Evolutionary conservation across 2,329 filamentous ascomycete species (phyloP).

Genomic region (Monilinia laxa): DNA sequence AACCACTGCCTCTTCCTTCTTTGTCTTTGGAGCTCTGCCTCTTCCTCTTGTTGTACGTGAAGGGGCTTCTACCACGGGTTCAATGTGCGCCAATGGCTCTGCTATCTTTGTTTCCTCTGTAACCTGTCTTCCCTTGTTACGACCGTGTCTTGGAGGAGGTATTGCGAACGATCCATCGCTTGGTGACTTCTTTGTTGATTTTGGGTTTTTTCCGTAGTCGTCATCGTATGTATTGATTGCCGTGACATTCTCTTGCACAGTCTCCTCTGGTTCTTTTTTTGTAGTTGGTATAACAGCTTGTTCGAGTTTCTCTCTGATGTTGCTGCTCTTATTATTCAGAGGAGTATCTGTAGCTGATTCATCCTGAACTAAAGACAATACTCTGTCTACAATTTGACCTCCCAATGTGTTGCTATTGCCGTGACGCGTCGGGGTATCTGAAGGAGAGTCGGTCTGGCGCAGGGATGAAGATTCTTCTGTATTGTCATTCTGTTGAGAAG

Average conservation of each 20-base stretch:
- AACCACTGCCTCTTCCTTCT: neutral
- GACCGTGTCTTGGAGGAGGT: neutral
- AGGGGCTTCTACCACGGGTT: neutral
- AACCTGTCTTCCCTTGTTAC: neutral
- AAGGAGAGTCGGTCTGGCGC: neutral
- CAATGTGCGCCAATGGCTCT: constrained; percentile 11
- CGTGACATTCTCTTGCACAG: constrained; percentile 7
- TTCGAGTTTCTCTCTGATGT: neutral
- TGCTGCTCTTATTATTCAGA: neutral
- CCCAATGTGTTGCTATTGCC: neutral
- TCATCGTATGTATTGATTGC: neutral
- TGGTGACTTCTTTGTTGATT: neutral
- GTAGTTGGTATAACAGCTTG: neutral
- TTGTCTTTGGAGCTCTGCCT: neutral
- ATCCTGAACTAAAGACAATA: neutral
- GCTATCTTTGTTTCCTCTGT: neutral
- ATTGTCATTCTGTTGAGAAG: neutral
- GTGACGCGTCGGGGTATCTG: constrained; percentile 17
- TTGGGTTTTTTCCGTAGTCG: no score
- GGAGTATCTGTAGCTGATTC: neutral
- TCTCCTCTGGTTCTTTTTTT: neutral
- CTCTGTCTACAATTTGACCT: neutral
- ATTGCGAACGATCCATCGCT: neutral
- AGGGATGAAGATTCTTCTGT: constrained; percentile 6
- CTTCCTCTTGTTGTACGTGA: neutral